Base-by-base conservation (phyloP, 768 basidiomycete species). In the Pisolithus albus region DNA sequence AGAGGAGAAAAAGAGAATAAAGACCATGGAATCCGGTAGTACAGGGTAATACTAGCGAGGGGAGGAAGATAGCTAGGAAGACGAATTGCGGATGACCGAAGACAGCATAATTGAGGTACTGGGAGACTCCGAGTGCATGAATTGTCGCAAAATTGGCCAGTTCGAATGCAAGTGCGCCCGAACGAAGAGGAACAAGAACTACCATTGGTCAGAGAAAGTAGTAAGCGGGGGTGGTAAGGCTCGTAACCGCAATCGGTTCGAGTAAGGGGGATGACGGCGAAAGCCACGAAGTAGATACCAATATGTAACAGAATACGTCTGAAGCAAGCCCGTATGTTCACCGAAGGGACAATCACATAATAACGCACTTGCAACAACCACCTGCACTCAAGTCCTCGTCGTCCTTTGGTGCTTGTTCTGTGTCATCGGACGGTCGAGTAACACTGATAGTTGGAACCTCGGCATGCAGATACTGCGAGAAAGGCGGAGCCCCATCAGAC, bases 351-450 rank as follows among this genome's bases (percentile, higher is more conserved):
- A 55, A 67, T 88, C 80, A 91, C 88, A 91, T 91, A 65, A 91
- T 77, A 59, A 87, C 70, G 70, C 88, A 91, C 70, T 84, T 86
- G 75, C 88, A 91, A 63, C 88, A 90, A 37, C 84, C 82, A 28
- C 73, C 78, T 30, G 67, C 72, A 2, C 60, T 64, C 13, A 75
- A 77, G 7, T 83, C 79, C 32, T 82, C 78, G 10, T 70, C 69
- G 37, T 62, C 56, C 40, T 60, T 65, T 47, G 58, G 57, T 49
- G 49, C 71, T 42, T 59, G 57, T 42, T 59, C 64, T 36, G 46
- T 55, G 2, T 70, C 68, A 10, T 55, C 44, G 47, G 68, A 65
- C 38, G 63, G 60, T 39, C 64, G 56, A 28, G 68, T 64, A 38
- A 69, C 60, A 32, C 61, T 62, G 50, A 66, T 64, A 11, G 53